phyloP scores from a whole-genome alignment of 176 grass and related monocot species.

The Carex myosuroides region DNA sequence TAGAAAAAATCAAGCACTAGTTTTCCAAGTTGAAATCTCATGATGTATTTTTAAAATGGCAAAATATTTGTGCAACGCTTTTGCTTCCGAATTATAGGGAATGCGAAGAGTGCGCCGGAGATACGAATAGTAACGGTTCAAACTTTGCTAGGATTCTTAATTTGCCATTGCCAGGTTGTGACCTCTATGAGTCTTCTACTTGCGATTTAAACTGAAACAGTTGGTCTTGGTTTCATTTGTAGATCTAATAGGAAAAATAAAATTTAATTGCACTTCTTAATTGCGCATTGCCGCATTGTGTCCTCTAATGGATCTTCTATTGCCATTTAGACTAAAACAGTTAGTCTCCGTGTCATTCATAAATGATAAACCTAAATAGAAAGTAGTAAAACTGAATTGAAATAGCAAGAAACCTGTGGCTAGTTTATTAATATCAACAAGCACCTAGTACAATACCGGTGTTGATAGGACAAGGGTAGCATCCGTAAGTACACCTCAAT shows the following conservation, averaged over 20 bases:
- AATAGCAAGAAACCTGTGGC: not conserved
- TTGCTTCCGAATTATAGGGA: not conserved
- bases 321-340: not conserved
- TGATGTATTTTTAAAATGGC: not conserved
- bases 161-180: not conserved
- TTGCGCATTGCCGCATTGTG: not conserved
- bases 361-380: not conserved
- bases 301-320: not conserved
- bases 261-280: not conserved
- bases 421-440: not conserved
- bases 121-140: not conserved
- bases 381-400: not conserved
- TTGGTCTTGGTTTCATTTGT: not conserved
- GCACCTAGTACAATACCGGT: not conserved
- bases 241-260: not conserved
- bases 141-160: not conserved
- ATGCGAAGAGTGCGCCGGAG: not conserved
- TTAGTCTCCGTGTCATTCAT: not conserved
- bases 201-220: not conserved
- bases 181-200: not conserved
- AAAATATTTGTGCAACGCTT: not conserved
- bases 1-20: not conserved
- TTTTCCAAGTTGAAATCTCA: not conserved
- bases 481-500: not conserved
- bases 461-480: not conserved